These are phyloP conservation scores for Cercospora sp. DNA, from an alignment of 2,329 filamentous ascomycete species.

Conservation along the genomic window DNA sequence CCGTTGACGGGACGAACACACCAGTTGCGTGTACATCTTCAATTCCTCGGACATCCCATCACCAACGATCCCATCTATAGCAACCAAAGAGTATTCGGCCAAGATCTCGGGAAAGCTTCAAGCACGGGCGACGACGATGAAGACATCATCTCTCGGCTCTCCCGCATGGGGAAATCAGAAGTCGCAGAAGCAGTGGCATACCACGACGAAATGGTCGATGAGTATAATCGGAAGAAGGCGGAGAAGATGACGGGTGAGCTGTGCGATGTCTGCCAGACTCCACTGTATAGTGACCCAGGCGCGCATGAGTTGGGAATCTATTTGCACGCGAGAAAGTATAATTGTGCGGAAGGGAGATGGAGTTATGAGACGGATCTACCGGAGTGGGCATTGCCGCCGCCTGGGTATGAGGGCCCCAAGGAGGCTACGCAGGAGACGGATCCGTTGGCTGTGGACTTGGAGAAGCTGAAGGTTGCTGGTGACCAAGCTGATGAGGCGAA, in stretches of 20 bases:
- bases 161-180: slow-evolving; percentile 91
- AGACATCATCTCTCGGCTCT: slow-evolving; percentile 81
- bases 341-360: slow-evolving; percentile 81
- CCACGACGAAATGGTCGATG: slow-evolving; percentile 88
- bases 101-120: slow-evolving; percentile 66
- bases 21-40: slow-evolving; percentile 90
- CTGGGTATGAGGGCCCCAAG: slow-evolving; percentile 69
- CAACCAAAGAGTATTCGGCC: slow-evolving; percentile 88
- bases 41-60: slow-evolving; percentile 92
- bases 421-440: slow-evolving; percentile 58
- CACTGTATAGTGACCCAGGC: slow-evolving; percentile 90
- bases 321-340: slow-evolving; percentile 88
- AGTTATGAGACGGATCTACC: slow-evolving; percentile 83
- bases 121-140: slow-evolving; percentile 78
- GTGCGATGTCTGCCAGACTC: slow-evolving; percentile 80
- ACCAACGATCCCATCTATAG: slow-evolving; percentile 97
- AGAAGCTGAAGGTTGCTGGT: slow-evolving; percentile 37
- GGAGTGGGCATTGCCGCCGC: slow-evolving; percentile 80
- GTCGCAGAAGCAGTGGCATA: slow-evolving; percentile 88
- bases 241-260: slow-evolving; percentile 88
- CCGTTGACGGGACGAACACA: slow-evolving; percentile 93
- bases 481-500: neutral
- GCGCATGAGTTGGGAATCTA: slow-evolving; percentile 88
- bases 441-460: slow-evolving; percentile 48
- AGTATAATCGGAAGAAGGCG: slow-evolving; percentile 85